Base-by-base conservation (phyloP, 1,284 basidiomycete genomes). In the Pyrrhoderma noxium region DNA sequence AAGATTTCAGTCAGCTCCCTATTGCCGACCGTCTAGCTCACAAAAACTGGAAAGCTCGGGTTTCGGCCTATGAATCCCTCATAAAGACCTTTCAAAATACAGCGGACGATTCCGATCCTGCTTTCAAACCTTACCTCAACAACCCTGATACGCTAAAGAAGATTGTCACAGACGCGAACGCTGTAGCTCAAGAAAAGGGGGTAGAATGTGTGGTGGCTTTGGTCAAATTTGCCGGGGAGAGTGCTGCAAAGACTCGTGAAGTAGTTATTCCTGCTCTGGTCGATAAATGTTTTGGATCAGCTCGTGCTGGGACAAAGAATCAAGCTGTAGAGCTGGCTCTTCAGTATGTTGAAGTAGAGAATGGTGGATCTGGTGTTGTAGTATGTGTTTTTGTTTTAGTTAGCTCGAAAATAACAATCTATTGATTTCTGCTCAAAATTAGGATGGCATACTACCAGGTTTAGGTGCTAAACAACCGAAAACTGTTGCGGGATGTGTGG, bases 21-120 rank as follows among this genome's bases (percentile, higher is more conserved):
- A 77, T 98, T 50, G 71, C 81, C 36, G 93, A 96, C 58, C 73
- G 95, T 44, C 82, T 97, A 56, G 71, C 78, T 9, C 91, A 95
- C 75, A 98, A 97, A 79, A 93, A 95, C 64, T 99, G 95, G 95
- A 99, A 99, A 70, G 95, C 96, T 45, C 84, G 95, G 59, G 80
- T 96, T 60, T 92, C 84, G 63, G 96, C 83, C 51, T 99, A 99
- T 67, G 89, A 92, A 67, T 74, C 89, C 42, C 82, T 98, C 57
- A 80, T 87, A 70, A 85, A 89, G 68, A 80, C 79, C 54, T 94
- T 95, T 67, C 83, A 84, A 63, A 85, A 82, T 51, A 92, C 93
- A 37, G 85, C 86, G 57, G 93, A 91, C 46, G 95, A 98, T 65
- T 80, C 82, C 57, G 95, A 98, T 75, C 91, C 93, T 47, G 88